Evolutionary conservation across 768 basidiomycete genomes (phyloP).

Genomic region (Russula earlei): DNA sequence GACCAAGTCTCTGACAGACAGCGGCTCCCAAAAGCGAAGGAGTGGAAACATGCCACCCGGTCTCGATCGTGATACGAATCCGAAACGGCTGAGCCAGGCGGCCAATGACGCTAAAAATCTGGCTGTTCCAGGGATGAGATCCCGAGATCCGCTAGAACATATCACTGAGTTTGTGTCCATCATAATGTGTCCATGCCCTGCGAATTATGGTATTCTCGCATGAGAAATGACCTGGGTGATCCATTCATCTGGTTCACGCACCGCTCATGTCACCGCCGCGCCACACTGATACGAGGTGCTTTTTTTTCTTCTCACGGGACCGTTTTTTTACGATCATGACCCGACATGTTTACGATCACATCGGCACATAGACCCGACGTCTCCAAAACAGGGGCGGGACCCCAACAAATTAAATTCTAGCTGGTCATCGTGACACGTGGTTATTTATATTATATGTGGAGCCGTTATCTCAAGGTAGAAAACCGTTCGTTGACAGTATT

Average conservation of each 20-base stretch:
- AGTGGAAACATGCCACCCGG: slow-evolving; percentile 19
- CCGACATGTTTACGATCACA: not conserved
- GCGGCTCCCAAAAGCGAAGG: slow-evolving; percentile 21
- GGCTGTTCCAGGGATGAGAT: not conserved
- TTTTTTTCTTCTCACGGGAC: too few species aligned
- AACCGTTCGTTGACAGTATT: not conserved
- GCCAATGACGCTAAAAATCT: not conserved
- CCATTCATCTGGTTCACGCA: not conserved
- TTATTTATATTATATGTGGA: not conserved
- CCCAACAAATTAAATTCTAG: not conserved
- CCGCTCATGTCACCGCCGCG: not conserved
- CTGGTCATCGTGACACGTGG: not conserved
- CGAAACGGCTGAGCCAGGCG: not conserved
- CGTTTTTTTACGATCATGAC: too few species aligned
- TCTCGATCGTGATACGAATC: slow-evolving; percentile 2
- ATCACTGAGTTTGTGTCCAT: not conserved
- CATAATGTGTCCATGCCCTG: not conserved
- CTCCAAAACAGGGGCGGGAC: not conserved
- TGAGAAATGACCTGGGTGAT: not conserved
- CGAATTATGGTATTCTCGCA: not conserved
- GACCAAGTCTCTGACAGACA: slow-evolving; percentile 12
- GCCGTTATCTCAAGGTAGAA: not conserved
- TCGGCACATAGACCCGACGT: not conserved
- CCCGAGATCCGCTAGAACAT: not conserved
- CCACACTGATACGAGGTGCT: too few species aligned